These are phyloP conservation scores for Golubevia sp. DNA, from an alignment of 1,284 basidiomycete genomes.

Conservation along the genomic window DNA sequence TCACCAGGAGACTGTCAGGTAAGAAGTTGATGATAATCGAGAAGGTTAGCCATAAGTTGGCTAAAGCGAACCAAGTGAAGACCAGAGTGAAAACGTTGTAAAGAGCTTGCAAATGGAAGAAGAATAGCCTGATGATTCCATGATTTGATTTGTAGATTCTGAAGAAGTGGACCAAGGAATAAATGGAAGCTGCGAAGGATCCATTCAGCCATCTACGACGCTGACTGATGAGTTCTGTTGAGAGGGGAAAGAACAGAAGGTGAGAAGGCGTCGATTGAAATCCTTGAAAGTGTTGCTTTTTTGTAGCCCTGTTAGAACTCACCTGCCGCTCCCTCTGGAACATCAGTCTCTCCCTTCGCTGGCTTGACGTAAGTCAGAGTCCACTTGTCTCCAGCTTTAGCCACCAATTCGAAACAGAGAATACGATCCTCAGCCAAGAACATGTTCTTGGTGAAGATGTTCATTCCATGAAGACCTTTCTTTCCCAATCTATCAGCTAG, in stretches of 20 bases:
- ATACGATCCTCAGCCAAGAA: constrained; percentile 74
- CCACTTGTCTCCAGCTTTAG: constrained; percentile 83
- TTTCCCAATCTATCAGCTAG: constrained; percentile 82
- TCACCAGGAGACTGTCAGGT: constrained; percentile 63
- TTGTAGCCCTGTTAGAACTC: no score
- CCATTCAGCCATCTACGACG: constrained; percentile 95
- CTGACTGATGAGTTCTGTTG: constrained; percentile 83
- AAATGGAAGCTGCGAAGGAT: constrained; percentile 93
- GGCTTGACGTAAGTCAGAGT: constrained; percentile 92
- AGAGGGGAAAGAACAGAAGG: no score
- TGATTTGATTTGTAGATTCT: constrained; percentile 74
- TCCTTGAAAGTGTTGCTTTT: no score
- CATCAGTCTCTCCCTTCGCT: constrained; percentile 91
- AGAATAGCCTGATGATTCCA: constrained; percentile 65
- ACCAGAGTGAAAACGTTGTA: constrained; percentile 62
- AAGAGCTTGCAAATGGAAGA: constrained; percentile 88
- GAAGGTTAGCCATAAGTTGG: constrained; percentile 94
- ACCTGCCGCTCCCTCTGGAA: constrained; percentile 86
- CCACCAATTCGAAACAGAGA: constrained; percentile 93
- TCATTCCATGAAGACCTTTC: constrained; percentile 96
- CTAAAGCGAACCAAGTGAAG: constrained; percentile 69
- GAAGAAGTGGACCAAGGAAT: constrained; percentile 93
- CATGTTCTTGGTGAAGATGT: constrained; percentile 80
- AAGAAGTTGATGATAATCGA: constrained; percentile 91
- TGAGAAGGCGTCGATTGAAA: no score